Evolutionary conservation across 768 basidiomycete species (phyloP), one percentile per base, ranked within the genome.

Genomic region (Suillus spraguei): DNA sequence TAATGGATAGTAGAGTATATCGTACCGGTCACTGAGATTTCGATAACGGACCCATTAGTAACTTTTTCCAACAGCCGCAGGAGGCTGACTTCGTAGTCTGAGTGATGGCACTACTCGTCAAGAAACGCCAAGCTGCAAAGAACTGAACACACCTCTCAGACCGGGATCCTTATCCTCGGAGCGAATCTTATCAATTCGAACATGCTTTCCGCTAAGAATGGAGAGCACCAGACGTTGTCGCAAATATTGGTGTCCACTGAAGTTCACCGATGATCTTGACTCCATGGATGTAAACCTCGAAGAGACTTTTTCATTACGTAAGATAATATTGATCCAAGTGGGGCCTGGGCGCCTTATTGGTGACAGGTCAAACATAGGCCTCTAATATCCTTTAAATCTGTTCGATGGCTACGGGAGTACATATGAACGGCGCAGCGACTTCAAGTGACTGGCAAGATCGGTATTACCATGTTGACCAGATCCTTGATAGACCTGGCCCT

Each of bases 111-210:
- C 44, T 10, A n/a, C 4, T 50, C 63, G 35, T 35, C 50, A 54
- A 53, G 59, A 50, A 64, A 53, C 24, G 14, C 49, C 24, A 38
- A n/a, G n/a, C 24, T 36, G 32, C 16, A 41, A 39, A 60, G 49
- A 56, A 44, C 16, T 52, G 44, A 41, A 62, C 79, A 53, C 63
- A 94, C 94, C 94, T 84, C 88, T 80, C n/a, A 99, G 78, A 74
- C 97, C 97, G 32, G 97, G 96, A 74, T 99, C 91, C 70, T 95
- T 95, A 77, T 98, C 95, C 38, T 94, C 88, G 1, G 92, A 80
- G 33, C 97, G 88, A 64, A 99, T 97, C 67, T 87, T 89, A 71
- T 95, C 89, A 46, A 99, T 91, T 62, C 87, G 84, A 4, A 97
- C 85, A 47, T 89, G 79, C 69, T 91, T 92, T 59, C 96, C 94